Evolutionary conservation across 768 basidiomycete genomes (phyloP).

Genomic region (Tylopilus cervinicoccineus): DNA sequence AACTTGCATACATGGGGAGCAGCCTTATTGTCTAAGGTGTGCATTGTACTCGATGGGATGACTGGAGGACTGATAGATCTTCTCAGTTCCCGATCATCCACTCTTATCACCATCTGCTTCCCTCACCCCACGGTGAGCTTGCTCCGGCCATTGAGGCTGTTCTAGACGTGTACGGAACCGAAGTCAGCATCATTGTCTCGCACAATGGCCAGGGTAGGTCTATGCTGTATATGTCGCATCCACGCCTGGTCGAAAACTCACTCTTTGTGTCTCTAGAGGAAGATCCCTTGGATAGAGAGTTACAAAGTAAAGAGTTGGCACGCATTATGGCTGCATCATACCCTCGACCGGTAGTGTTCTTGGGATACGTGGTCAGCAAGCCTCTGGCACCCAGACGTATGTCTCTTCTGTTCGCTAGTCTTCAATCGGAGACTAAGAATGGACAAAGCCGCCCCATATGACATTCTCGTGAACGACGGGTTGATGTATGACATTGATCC

Average conservation of each 20-base stretch:
- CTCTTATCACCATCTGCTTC: constrained; percentile 81
- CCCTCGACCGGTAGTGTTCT: constrained; percentile 71
- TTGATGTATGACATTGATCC: constrained; percentile 75
- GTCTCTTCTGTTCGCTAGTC: constrained; percentile 24
- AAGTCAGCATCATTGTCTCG: constrained; percentile 78
- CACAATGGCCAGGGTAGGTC: constrained; percentile 85
- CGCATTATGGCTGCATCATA: constrained; percentile 69
- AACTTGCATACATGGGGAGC: constrained; percentile 91
- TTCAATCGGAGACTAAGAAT: constrained; percentile 8
- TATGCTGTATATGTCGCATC: not conserved
- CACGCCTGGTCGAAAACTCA: not conserved
- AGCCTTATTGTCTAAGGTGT: constrained; percentile 71
- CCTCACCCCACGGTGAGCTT: constrained; percentile 82
- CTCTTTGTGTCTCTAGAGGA: constrained; percentile 53
- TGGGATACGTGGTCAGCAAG: constrained; percentile 76
- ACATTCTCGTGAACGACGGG: constrained; percentile 74
- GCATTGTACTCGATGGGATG: not conserved
- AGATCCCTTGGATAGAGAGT: constrained; percentile 81
- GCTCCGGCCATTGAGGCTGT: constrained; percentile 88
- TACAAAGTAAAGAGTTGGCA: constrained; percentile 79
- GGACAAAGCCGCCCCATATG: constrained; percentile 64
- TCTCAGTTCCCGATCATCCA: constrained; percentile 81
- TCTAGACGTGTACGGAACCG: constrained; percentile 72
- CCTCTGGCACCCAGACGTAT: constrained; percentile 61
- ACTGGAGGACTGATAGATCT: not conserved